Conservation (phyloP, 805 yeast genomes). For the Wickerhamomyces bovis region DNA sequence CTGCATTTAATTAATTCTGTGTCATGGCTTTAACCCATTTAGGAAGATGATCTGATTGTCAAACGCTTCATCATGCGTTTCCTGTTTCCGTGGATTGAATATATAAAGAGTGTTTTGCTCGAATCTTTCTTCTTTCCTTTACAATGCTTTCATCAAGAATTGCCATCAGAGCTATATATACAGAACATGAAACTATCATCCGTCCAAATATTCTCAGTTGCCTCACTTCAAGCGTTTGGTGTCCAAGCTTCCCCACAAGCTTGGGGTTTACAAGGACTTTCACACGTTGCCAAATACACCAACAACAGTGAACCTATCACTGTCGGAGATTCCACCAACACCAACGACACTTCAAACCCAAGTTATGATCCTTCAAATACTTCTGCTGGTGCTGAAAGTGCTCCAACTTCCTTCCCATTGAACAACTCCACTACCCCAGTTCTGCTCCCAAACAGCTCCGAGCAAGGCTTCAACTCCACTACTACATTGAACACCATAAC, state of each 20-base stretch:
- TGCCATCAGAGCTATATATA: neutral
- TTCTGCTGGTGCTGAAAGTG: neutral
- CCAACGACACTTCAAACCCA: neutral
- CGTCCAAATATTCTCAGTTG: neutral
- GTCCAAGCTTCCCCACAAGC: neutral
- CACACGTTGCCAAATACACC: neutral
- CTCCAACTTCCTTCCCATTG: neutral
- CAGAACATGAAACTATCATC: neutral
- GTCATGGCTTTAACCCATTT: neutral
- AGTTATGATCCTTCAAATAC: neutral
- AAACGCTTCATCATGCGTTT: neutral
- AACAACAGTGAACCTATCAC: neutral
- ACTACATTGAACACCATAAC: neutral
- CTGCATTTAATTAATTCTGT: neutral
- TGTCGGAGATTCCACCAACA: neutral
- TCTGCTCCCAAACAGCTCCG: no score
- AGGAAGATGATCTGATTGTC: neutral
- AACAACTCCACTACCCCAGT: neutral
- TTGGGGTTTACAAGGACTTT: neutral
- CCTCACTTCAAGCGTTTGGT: neutral
- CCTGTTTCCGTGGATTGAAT: neutral
- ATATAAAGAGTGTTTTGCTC: neutral
- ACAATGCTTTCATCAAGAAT: neutral
- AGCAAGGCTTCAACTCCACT: neutral
- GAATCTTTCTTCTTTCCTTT: neutral